Evolutionary conservation across 1,284 basidiomycete species (phyloP), one percentile per base, ranked within the genome.

Genomic region (Leccinum olivaceoglutinosum): DNA sequence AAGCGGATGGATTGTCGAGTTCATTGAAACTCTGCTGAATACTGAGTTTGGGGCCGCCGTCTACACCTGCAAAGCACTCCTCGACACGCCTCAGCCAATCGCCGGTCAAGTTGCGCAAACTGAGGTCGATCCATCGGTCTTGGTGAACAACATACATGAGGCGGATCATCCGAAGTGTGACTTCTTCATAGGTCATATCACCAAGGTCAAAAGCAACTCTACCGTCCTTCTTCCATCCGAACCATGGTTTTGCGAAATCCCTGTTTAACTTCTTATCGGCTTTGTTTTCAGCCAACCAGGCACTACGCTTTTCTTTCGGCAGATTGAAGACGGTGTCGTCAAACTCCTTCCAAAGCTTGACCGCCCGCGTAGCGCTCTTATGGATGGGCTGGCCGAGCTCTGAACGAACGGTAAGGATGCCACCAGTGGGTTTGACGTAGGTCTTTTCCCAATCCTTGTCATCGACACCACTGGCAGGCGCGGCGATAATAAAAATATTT

Each of bases 341-440:
- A 73, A 98, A 97, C 81, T 99, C 95, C 76, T 93, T 94, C 96
- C 96, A 99, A 58, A 99, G 83, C 80, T 94, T 97, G 75, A 98
- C 93, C 62, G 86, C 97, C 60, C 97, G 92, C 59, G 90, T 99
- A 60, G 96, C 95, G 74, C 98, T 93, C 83, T 99, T 98, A 83
- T 99, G 96, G 73, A 99, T 99, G 32, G 96, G 96, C 78, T 99
- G 97, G 60, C 96, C 96, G 58, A 99, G 86, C 82, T 99, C 97
- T 4, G 96, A 98, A 69, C 91, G 92, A 68, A 99, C 97, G 9
- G 96, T 98, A 67, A 99, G 85, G 72, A 98, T 92, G 60, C 96
- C 96, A 68, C 96, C 96, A 10, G 94, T 97, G 67, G 95, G 92
- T 78, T 93, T 95, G 69, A 85, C 80, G 76, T 99, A 99, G 1